Percentiles rank a stretch among this genome's conserved stretches.
Evolutionary conservation across 1,284 basidiomycete genomes (phyloP).

Genomic region (Tetrapyrgos nigripes): DNA sequence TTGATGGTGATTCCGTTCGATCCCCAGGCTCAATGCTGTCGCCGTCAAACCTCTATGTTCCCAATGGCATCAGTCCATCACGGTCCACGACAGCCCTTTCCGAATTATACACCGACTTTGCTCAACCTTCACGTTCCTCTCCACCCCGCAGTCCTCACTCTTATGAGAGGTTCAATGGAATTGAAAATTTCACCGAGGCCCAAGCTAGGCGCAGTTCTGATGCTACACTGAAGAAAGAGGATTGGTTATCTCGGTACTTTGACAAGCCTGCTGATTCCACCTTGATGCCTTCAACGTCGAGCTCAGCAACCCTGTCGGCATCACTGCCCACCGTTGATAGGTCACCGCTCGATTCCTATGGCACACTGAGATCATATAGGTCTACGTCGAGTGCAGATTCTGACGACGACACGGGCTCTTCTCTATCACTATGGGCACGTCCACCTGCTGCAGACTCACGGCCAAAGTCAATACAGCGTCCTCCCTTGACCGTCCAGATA

Average conservation of each 20-base stretch:
- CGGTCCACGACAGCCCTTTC: background rate
- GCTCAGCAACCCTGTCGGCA: background rate
- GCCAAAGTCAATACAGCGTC: conserved; percentile 32
- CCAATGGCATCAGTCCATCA: background rate
- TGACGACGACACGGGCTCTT: conserved; percentile 48
- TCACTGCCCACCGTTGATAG: conserved; percentile 4
- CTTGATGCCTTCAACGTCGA: conserved; percentile 1
- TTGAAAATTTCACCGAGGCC: conserved; percentile 3
- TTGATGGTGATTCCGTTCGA: conserved; percentile 34
- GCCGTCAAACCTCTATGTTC: conserved; percentile 15
- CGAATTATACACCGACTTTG: background rate
- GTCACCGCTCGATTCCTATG: conserved; percentile 1
- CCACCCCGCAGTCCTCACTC: conserved; percentile 63
- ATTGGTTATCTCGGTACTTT: conserved; percentile 39
- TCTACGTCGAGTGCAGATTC: conserved; percentile 41
- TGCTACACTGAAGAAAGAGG: conserved; percentile 43
- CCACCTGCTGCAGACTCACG: conserved; percentile 30
- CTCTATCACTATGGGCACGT: conserved; percentile 36
- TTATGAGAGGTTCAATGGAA: conserved; percentile 19
- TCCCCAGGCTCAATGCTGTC: conserved; percentile 49
- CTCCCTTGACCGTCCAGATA: conserved; percentile 51
- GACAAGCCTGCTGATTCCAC: conserved; percentile 7
- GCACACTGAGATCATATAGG: background rate
- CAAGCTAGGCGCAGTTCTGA: conserved; percentile 34
- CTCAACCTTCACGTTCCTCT: conserved; percentile 35